Evolutionary conservation across 768 basidiomycete species (phyloP).

Genomic region (Leccinum broughii): DNA sequence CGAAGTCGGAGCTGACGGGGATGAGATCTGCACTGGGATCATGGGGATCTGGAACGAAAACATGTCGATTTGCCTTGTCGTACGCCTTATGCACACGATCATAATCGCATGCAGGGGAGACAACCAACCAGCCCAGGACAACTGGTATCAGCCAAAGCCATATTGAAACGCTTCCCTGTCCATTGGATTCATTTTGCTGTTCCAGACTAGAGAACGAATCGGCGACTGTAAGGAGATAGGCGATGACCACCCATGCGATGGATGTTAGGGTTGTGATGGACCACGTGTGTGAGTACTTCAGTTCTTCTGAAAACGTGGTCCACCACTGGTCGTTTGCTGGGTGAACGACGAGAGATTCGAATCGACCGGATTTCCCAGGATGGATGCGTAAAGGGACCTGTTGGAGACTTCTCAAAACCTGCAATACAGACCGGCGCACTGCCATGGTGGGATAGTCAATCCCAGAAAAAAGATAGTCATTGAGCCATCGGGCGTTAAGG

Average conservation of each 20-base stretch:
- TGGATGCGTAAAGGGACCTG: slow-evolving; percentile 40
- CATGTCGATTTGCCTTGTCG: slow-evolving; percentile 11
- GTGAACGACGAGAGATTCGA: slow-evolving; percentile 44
- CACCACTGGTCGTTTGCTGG: slow-evolving; percentile 46
- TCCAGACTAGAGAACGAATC: slow-evolving; percentile 18
- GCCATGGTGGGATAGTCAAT: slow-evolving; percentile 26
- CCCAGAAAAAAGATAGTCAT: slow-evolving; percentile 31
- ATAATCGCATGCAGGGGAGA: slow-evolving; percentile 42
- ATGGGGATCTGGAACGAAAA: background rate
- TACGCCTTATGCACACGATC: slow-evolving; percentile 26
- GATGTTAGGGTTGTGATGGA: slow-evolving; percentile 39
- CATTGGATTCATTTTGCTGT: slow-evolving; percentile 31
- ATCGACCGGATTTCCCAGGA: slow-evolving; percentile 25
- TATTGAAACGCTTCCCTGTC: slow-evolving; percentile 39
- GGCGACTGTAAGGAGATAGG: slow-evolving; percentile 32
- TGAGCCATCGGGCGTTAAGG: slow-evolving; percentile 45
- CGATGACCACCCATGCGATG: slow-evolving; percentile 45
- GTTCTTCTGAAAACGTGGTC: slow-evolving; percentile 31
- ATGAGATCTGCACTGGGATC: background rate
- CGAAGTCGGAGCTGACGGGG: slow-evolving; percentile 8
- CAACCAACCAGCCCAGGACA: slow-evolving; percentile 41
- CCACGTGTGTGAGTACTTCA: slow-evolving; percentile 43
- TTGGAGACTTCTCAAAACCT: slow-evolving; percentile 41
- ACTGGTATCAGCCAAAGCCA: slow-evolving; percentile 48
- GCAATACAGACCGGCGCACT: slow-evolving; percentile 27